These are phyloP conservation scores for Quercus ilex DNA, from an alignment of 306 rosid genomes.

Conservation along the genomic window DNA sequence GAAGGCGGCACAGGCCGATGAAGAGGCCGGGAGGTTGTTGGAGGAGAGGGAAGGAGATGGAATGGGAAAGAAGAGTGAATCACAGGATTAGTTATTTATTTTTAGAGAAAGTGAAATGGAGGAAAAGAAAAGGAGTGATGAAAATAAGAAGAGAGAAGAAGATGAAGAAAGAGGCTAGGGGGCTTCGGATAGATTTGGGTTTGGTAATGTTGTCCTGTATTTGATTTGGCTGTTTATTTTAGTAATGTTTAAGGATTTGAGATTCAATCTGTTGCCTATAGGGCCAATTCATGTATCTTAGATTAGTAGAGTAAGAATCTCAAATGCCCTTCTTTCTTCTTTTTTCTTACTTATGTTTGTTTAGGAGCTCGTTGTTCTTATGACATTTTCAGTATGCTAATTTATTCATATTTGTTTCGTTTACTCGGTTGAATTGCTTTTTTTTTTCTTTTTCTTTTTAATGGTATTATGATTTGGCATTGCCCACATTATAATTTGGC, in stretches of 20 bases:
- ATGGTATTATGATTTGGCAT: neutral
- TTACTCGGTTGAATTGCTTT: neutral
- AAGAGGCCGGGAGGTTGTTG: slow-evolving; percentile 65
- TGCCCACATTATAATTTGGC: neutral
- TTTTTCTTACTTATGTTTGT: neutral
- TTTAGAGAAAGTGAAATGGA: neutral
- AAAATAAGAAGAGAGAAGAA: slow-evolving; percentile 35
- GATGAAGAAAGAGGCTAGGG: neutral
- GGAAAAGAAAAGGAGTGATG: slow-evolving; percentile 5
- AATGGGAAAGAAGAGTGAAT: slow-evolving; percentile 48
- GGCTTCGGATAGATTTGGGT: slow-evolving; percentile 24
- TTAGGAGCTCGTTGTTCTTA: neutral
- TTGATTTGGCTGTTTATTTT: slow-evolving; percentile 15
- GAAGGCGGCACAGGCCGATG: slow-evolving; percentile 57
- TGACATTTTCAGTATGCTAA: slow-evolving; percentile 10
- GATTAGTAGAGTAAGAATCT: slow-evolving; percentile 27
- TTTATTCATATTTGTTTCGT: slow-evolving; percentile 26
- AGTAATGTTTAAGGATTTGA: slow-evolving; percentile 40
- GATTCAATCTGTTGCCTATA: slow-evolving; percentile 38
- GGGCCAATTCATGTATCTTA: slow-evolving; percentile 23
- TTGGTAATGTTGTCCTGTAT: slow-evolving; percentile 38
- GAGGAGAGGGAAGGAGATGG: slow-evolving; percentile 66
- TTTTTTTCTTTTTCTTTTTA: slow-evolving; percentile 1
- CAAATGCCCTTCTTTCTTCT: slow-evolving; percentile 22
- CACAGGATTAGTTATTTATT: slow-evolving; percentile 29